phyloP scores from a whole-genome alignment of 371 early-diverging fungal species.

The Actinomortierella wolfii region DNA sequence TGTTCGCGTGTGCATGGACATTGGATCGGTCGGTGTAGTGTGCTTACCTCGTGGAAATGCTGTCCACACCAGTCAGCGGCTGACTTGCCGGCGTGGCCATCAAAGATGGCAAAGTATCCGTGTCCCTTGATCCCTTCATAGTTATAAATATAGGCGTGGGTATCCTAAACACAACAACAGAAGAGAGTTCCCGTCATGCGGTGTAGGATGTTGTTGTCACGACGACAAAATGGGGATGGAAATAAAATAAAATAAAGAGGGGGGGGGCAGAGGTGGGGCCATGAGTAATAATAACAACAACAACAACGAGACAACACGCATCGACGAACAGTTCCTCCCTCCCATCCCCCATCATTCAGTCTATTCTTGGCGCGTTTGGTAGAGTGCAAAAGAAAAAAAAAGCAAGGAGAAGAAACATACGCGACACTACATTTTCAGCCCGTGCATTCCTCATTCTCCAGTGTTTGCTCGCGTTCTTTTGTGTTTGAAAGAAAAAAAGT shows the following conservation, averaged over 20 bases:
- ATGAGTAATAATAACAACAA: too few species aligned
- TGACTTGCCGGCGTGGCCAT: conserved; percentile 96
- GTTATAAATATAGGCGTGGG: conserved; percentile 83
- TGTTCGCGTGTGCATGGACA: too few species aligned
- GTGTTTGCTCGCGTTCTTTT: too few species aligned
- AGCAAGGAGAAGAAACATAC: not conserved
- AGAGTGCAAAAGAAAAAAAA: conserved; percentile 3
- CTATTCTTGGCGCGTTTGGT: not conserved
- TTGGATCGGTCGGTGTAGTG: too few species aligned
- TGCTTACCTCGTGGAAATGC: conserved; percentile 87
- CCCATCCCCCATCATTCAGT: too few species aligned
- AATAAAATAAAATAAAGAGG: conserved; percentile 11
- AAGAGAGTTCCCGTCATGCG: too few species aligned
- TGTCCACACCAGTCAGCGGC: conserved; percentile 97
- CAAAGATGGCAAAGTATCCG: conserved; percentile 95
- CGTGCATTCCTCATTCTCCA: too few species aligned
- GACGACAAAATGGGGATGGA: conserved; percentile 37
- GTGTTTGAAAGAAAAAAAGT: conserved; percentile 9
- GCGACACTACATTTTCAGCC: too few species aligned
- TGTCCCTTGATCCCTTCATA: conserved; percentile 81
- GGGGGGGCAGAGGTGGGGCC: not conserved
- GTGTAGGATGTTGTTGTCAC: too few species aligned
- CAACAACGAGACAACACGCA: too few species aligned
- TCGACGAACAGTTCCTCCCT: too few species aligned
- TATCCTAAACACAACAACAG: conserved; percentile 61